These are phyloP conservation scores for Fusarium papillatum DNA, from an alignment of 2,329 filamentous ascomycete species.

Conservation along the genomic window DNA sequence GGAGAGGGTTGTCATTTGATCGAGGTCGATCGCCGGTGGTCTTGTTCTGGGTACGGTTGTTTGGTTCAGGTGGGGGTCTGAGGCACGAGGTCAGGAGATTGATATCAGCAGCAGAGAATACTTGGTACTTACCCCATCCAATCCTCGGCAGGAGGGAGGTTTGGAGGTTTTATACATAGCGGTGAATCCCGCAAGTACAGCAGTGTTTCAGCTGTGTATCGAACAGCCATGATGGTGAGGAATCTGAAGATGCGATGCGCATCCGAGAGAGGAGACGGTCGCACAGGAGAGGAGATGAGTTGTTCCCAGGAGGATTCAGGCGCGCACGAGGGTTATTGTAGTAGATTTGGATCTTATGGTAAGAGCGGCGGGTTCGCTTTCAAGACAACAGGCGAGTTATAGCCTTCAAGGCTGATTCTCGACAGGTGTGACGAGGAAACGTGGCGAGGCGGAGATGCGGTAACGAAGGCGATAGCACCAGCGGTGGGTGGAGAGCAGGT, in stretches of 20 bases:
- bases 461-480: slow-evolving; percentile 14
- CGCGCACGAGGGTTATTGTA: background rate
- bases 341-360: background rate
- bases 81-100: slow-evolving; percentile 33
- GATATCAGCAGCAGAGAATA: slow-evolving; percentile 15
- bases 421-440: slow-evolving; percentile 19
- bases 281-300: slow-evolving; percentile 25
- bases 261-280: slow-evolving; percentile 47
- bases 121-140: slow-evolving; percentile 87
- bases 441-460: slow-evolving; percentile 33
- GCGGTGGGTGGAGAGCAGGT: slow-evolving; percentile 6
- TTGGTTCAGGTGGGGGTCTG: slow-evolving; percentile 61
- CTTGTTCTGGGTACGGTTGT: slow-evolving; percentile 60
- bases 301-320: background rate
- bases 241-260: slow-evolving; percentile 51
- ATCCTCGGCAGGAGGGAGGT: slow-evolving; percentile 87
- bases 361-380: slow-evolving; percentile 1
- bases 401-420: slow-evolving; percentile 4
- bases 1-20: slow-evolving; percentile 57
- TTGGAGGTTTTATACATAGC: slow-evolving; percentile 83
- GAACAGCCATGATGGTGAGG: slow-evolving; percentile 66
- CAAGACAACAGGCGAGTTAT: background rate
- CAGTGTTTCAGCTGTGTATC: slow-evolving; percentile 84
- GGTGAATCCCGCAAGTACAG: slow-evolving; percentile 84
- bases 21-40: slow-evolving; percentile 58